Conservation (phyloP, 352 stramenopile species). For the Globisporangium viniferum region DNA sequence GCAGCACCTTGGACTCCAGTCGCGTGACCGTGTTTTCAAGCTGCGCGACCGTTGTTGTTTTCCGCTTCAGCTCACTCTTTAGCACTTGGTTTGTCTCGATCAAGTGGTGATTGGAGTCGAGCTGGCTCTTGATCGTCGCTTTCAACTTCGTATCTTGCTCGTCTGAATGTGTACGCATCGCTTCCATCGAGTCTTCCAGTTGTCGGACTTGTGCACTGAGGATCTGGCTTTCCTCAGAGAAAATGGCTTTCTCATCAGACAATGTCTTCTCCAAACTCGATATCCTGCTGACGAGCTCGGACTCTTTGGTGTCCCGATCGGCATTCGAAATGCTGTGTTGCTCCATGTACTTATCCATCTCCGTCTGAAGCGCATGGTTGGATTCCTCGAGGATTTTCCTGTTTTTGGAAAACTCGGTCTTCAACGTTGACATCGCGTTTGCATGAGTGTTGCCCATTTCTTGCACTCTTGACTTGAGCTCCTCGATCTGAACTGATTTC, state of each 20-base stretch:
- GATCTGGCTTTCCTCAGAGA: conserved; percentile 1
- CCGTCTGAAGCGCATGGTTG: not conserved
- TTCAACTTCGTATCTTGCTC: conserved; percentile 34
- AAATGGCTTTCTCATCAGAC: not conserved
- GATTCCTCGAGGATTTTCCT: not conserved
- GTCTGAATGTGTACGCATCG: conserved; percentile 22
- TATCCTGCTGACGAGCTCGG: conserved; percentile 5
- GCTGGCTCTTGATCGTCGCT: conserved; percentile 32
- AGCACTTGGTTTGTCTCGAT: conserved; percentile 34
- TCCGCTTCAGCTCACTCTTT: conserved; percentile 34
- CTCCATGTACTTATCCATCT: conserved; percentile 16
- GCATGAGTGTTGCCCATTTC: conserved; percentile 1
- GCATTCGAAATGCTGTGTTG: conserved; percentile 34
- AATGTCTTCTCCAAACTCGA: not conserved
- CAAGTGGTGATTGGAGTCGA: conserved; percentile 42
- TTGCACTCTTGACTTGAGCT: conserved; percentile 24
- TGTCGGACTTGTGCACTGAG: conserved; percentile 11
- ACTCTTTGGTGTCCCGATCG: conserved; percentile 25
- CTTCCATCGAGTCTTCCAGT: conserved; percentile 14
- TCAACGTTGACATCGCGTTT: not conserved
- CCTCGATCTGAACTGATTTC: conserved; percentile 34
- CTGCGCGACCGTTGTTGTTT: conserved; percentile 14
- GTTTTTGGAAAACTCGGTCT: not conserved
- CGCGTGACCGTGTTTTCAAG: conserved; percentile 33
- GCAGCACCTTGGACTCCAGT: conserved; percentile 42